A percentile compares a stretch with the other conserved stretches of the same genome.
These are phyloP conservation scores for Myrica gale DNA, from an alignment of 306 rosid genomes.

Conservation along the genomic window DNA sequence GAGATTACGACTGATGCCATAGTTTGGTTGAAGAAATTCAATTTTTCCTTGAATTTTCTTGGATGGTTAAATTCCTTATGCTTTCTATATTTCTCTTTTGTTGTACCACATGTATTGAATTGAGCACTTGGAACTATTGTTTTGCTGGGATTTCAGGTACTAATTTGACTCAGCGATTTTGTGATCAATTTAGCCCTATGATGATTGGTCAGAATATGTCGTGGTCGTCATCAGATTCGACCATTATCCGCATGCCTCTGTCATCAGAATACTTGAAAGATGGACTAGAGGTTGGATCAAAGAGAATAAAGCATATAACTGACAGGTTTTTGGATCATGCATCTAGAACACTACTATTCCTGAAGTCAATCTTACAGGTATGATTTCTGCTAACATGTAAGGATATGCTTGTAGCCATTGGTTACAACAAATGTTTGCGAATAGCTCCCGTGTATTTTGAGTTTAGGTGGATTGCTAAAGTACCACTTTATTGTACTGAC, in stretches of 20 bases:
- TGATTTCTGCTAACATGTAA: not conserved
- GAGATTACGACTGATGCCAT: not conserved
- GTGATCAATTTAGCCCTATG: slow-evolving; percentile 90
- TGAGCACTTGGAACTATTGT: slow-evolving; percentile 18
- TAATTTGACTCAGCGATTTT: slow-evolving; percentile 68
- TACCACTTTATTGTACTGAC: no score
- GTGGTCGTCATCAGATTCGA: slow-evolving; percentile 70
- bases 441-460: not conserved
- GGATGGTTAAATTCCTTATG: slow-evolving; percentile 2
- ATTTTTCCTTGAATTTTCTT: not conserved
- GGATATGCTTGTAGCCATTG: not conserved
- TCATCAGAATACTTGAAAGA: slow-evolving; percentile 60
- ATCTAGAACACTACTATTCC: slow-evolving; percentile 74
- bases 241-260: slow-evolving; percentile 93
- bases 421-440: not conserved
- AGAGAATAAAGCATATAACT: slow-evolving; percentile 58
- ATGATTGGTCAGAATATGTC: slow-evolving; percentile 60
- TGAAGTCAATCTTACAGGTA: slow-evolving; percentile 95
- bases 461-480: no score
- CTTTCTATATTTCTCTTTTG: not conserved
- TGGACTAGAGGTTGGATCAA: slow-evolving; percentile 59
- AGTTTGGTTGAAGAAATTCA: not conserved
- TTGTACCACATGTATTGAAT: not conserved
- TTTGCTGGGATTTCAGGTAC: slow-evolving; percentile 63
- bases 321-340: slow-evolving; percentile 71